These are phyloP conservation scores for Wickerhamomyces sp. DNA, from an alignment of 1,139 yeast species.

Conservation along the genomic window DNA sequence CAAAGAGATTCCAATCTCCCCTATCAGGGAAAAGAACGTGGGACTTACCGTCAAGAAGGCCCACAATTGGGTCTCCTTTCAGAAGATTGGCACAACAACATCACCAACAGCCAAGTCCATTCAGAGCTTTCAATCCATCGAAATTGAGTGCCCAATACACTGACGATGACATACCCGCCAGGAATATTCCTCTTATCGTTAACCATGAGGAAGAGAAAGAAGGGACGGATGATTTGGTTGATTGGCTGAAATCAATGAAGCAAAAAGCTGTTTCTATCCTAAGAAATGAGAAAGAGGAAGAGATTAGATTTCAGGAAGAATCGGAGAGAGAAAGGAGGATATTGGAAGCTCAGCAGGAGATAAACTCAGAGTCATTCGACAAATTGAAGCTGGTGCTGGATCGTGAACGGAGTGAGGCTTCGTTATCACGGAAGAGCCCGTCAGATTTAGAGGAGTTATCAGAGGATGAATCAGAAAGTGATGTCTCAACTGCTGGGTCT, in stretches of 20 bases:
- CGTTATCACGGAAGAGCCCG: not conserved
- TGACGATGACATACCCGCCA: not conserved
- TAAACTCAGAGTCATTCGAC: conserved; percentile 39
- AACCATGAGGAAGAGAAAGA: not conserved
- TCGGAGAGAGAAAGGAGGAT: conserved; percentile 29
- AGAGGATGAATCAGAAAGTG: not conserved
- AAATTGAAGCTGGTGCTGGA: conserved; percentile 31
- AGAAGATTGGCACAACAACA: conserved; percentile 15
- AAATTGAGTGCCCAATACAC: not conserved
- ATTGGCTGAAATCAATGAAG: conserved; percentile 49
- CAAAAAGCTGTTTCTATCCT: conserved; percentile 37
- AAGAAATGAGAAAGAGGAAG: conserved; percentile 35
- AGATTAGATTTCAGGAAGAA: conserved; percentile 30
- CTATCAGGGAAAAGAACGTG: conserved; percentile 16
- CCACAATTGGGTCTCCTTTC: conserved; percentile 19
- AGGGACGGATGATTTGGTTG: conserved; percentile 27
- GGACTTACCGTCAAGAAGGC: conserved; percentile 12
- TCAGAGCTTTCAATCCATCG: conserved; percentile 1
- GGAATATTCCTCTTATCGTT: no score
- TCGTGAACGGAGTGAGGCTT: conserved; percentile 1
- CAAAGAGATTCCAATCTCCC: conserved; percentile 11
- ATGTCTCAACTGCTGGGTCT: not conserved
- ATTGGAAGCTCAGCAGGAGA: conserved; percentile 27
- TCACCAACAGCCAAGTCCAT: not conserved
- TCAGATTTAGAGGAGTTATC: not conserved